Evolutionary conservation across 116 monocot genomes (phyloP).

Genomic region (Zostera marina): DNA sequence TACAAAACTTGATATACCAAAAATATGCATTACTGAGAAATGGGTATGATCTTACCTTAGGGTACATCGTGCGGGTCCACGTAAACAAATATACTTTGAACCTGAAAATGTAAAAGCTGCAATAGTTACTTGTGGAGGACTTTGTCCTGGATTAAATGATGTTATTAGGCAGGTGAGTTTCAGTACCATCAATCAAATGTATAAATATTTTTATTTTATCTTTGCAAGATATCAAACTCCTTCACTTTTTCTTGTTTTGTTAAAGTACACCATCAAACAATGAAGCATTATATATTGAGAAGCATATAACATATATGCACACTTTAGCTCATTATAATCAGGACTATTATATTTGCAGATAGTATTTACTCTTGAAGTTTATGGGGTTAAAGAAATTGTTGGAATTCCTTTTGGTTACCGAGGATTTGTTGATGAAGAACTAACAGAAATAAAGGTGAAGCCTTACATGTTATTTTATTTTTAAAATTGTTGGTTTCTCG

Average conservation of each 20-base stretch:
- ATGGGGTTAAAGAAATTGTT: constrained; percentile 79
- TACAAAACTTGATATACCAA: no score
- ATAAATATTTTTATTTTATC: not conserved
- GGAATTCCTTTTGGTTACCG: constrained; percentile 80
- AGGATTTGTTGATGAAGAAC: constrained; percentile 56
- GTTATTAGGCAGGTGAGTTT: constrained; percentile 69
- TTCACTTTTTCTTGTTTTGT: not conserved
- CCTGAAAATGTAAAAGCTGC: constrained; percentile 65
- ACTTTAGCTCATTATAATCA: not conserved
- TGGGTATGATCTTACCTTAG: not conserved
- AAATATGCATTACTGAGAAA: no score
- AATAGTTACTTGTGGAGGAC: constrained; percentile 82
- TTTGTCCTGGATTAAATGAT: constrained; percentile 90
- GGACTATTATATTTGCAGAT: constrained; percentile 33
- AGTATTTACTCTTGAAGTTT: constrained; percentile 80
- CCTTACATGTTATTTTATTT: not conserved
- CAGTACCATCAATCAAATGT: not conserved
- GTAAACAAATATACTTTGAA: constrained; percentile 70
- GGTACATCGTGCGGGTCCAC: constrained; percentile 71
- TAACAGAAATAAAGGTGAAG: constrained; percentile 53
- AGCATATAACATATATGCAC: not conserved
- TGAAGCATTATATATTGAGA: no score
- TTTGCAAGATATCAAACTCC: not conserved
- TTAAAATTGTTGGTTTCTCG: not conserved
- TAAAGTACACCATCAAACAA: not conserved